Conservation (phyloP, 1,284 basidiomycete genomes). For the Moesziomyces antarcticus region DNA sequence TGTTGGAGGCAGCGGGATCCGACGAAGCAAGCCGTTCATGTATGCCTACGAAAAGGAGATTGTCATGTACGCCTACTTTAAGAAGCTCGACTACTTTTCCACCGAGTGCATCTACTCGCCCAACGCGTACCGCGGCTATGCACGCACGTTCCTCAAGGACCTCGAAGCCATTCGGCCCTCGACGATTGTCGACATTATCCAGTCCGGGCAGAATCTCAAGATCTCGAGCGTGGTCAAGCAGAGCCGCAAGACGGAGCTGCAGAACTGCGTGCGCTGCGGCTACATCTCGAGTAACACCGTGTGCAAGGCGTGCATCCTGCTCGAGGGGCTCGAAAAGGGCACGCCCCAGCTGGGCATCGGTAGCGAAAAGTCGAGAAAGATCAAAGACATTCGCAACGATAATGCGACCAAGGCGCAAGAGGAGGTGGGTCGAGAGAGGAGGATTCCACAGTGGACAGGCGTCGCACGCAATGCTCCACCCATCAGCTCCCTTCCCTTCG, state of each 20-base stretch:
- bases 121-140: constrained; percentile 91
- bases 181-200: constrained; percentile 96
- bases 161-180: constrained; percentile 91
- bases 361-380: constrained; percentile 52
- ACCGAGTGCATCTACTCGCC: constrained; percentile 99
- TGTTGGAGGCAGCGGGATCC: constrained; percentile 85
- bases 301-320: constrained; percentile 67
- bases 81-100: constrained; percentile 93
- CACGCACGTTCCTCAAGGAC: constrained; percentile 92
- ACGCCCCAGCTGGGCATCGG: constrained; percentile 61
- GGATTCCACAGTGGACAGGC: constrained; percentile 57
- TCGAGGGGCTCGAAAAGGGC: constrained; percentile 65
- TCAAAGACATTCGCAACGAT: constrained; percentile 39
- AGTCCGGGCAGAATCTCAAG: constrained; percentile 60
- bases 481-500: constrained; percentile 29
- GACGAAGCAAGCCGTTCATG: constrained; percentile 97
- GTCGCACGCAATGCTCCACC: constrained; percentile 32
- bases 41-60: constrained; percentile 99
- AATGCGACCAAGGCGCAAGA: constrained; percentile 7
- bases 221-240: constrained; percentile 45
- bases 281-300: constrained; percentile 65
- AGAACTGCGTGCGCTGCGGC: constrained; percentile 63
- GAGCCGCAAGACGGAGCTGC: constrained; percentile 56
- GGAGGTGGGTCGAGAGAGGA: constrained; percentile 22
- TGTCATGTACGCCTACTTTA: constrained; percentile 99